Evolutionary conservation across 2,329 filamentous ascomycete species (phyloP).

Genomic region (Simplicillium aogashimaense): DNA sequence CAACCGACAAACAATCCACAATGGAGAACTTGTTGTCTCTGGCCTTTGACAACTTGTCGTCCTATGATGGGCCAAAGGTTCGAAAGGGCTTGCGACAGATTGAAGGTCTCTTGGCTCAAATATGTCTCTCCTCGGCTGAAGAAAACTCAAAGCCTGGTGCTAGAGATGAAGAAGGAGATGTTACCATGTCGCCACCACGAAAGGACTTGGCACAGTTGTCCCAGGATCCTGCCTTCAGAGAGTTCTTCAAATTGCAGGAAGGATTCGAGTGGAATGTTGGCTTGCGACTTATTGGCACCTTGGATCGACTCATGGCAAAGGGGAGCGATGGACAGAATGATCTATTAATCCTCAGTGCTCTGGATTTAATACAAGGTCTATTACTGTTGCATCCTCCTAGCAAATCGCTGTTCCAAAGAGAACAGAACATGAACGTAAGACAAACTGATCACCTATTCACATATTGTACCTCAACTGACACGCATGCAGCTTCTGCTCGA

Average conservation of each 20-base stretch:
- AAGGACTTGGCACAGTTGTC: constrained; percentile 62
- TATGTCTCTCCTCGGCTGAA: constrained; percentile 59
- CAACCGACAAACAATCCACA: constrained; percentile 27
- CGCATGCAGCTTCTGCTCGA: constrained; percentile 66
- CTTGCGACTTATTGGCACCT: constrained; percentile 71
- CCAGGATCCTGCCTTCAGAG: constrained; percentile 79
- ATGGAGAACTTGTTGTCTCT: constrained; percentile 92
- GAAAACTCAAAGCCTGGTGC: constrained; percentile 12
- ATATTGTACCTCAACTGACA: background rate
- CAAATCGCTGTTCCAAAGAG: constrained; percentile 74
- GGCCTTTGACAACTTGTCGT: constrained; percentile 93
- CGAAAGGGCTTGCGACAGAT: constrained; percentile 91
- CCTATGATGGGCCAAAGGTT: constrained; percentile 80
- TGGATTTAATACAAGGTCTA: constrained; percentile 82
- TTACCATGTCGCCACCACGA: constrained; percentile 22
- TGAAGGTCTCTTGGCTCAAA: constrained; percentile 86
- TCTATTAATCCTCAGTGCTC: constrained; percentile 73
- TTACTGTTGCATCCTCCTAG: constrained; percentile 85
- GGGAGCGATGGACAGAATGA: constrained; percentile 77
- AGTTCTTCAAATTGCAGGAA: constrained; percentile 95
- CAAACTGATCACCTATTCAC: background rate
- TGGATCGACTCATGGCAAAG: constrained; percentile 79
- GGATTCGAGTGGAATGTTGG: constrained; percentile 98
- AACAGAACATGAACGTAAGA: constrained; percentile 85
- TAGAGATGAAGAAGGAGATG: constrained; percentile 19